Conservation (phyloP, 768 basidiomycete genomes). For the Phaffia tasmanica region DNA sequence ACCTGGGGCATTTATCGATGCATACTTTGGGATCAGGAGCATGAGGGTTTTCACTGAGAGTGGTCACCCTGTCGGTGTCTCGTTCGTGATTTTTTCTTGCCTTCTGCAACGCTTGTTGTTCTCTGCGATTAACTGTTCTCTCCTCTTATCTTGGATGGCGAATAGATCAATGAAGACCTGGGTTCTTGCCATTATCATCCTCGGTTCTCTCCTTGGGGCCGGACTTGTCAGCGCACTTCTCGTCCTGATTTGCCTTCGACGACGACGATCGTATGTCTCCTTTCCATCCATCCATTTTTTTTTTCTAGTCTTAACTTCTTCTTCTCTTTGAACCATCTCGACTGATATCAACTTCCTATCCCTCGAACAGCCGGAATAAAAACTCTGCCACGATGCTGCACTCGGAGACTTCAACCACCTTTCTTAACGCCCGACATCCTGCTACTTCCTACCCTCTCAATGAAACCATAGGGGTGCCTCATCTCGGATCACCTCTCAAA, state of each 20-base stretch:
- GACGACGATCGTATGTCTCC: conserved; percentile 1
- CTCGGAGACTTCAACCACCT: neutral
- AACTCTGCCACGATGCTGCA: conserved; percentile 1
- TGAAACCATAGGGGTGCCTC: neutral
- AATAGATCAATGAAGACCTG: conserved; percentile 8
- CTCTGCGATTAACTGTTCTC: neutral
- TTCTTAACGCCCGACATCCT: neutral
- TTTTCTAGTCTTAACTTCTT: neutral
- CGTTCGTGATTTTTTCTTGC: neutral
- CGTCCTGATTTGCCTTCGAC: neutral
- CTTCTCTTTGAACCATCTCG: neutral
- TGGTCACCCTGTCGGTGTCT: neutral
- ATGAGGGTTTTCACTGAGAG: conserved; percentile 47
- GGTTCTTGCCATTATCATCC: conserved; percentile 17
- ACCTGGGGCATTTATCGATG: conserved; percentile 49
- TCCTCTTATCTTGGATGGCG: neutral
- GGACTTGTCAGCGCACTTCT: neutral
- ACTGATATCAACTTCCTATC: neutral
- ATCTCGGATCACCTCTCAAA: neutral
- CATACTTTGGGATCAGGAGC: conserved; percentile 61
- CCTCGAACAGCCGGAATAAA: neutral
- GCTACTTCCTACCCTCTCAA: conserved; percentile 3
- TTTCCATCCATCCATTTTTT: neutral
- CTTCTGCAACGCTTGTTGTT: neutral
- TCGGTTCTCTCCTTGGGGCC: conserved; percentile 3